Percentiles rank a stretch among this genome's conserved stretches.
Evolutionary conservation across 83 land plant species (phyloP).

Genomic region (Isoetes engelmannii): DNA sequence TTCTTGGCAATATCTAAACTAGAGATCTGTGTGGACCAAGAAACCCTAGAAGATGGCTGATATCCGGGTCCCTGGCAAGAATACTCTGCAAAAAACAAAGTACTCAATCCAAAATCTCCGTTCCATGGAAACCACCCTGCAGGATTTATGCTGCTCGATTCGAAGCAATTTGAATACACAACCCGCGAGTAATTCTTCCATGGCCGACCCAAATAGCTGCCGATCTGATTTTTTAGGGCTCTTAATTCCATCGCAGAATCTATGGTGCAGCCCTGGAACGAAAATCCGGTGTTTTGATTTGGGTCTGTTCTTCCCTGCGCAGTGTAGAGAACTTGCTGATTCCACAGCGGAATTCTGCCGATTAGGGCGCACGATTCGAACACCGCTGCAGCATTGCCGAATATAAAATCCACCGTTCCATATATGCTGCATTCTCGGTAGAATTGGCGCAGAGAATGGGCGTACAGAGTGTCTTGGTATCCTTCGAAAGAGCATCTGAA

Average conservation of each 20-base stretch:
- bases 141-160: conserved; percentile 30
- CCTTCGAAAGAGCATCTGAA: conserved; percentile 35
- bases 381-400: conserved; percentile 68
- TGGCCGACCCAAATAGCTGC: conserved; percentile 73
- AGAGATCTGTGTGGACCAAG: conserved; percentile 56
- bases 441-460: conserved; percentile 65
- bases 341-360: conserved; percentile 42
- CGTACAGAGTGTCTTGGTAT: conserved; percentile 11
- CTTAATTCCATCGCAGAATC: conserved; percentile 13
- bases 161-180: conserved; percentile 34
- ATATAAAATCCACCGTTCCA: conserved; percentile 83
- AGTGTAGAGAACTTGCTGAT: conserved; percentile 45
- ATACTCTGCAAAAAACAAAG: conserved; percentile 59
- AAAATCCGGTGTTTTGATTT: conserved; percentile 66
- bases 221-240: no score
- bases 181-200: conserved; percentile 66
- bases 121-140: conserved; percentile 71
- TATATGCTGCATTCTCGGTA: conserved; percentile 55
- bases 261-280: conserved; percentile 46
- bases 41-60: conserved; percentile 23
- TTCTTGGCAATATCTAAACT: conserved; percentile 15
- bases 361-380: conserved; percentile 57
- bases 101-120: conserved; percentile 52
- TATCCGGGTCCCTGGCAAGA: conserved; percentile 44
- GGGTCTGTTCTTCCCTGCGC: conserved; percentile 79